These are phyloP conservation scores for Hypoxylon rubiginosum DNA, from an alignment of 2,329 filamentous ascomycete species.

Conservation along the genomic window DNA sequence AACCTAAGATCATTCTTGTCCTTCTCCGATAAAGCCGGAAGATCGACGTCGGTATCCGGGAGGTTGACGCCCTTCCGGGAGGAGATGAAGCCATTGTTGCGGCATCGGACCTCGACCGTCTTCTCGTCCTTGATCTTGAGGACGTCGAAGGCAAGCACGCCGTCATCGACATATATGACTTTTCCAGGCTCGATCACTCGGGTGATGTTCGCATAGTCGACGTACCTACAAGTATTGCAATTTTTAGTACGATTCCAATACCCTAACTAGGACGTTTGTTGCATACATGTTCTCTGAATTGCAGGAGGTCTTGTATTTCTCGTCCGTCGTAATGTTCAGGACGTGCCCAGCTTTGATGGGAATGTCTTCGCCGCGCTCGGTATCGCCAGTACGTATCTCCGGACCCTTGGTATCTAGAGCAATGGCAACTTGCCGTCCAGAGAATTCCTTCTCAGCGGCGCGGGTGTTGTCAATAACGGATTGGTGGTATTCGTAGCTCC, in stretches of 20 bases:
- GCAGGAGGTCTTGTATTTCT: slow-evolving; percentile 85
- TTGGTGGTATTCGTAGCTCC: slow-evolving; percentile 96
- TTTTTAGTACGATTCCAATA: slow-evolving; percentile 16
- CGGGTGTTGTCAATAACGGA: slow-evolving; percentile 97
- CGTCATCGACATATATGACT: slow-evolving; percentile 98
- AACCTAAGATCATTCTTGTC: slow-evolving; percentile 95
- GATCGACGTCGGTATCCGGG: slow-evolving; percentile 97
- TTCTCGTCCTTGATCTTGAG: slow-evolving; percentile 87
- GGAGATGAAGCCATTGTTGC: slow-evolving; percentile 99
- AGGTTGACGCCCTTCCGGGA: slow-evolving; percentile 99
- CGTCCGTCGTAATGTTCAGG: slow-evolving; percentile 97
- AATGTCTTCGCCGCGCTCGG: slow-evolving; percentile 88
- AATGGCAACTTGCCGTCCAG: slow-evolving; percentile 92
- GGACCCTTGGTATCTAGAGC: slow-evolving; percentile 82
- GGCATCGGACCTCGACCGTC: slow-evolving; percentile 86
- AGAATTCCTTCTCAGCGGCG: slow-evolving; percentile 81
- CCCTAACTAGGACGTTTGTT: not conserved
- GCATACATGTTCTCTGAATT: slow-evolving; percentile 94
- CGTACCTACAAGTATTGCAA: slow-evolving; percentile 71
- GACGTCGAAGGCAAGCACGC: slow-evolving; percentile 96
- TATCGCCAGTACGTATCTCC: slow-evolving; percentile 74
- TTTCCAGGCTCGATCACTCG: slow-evolving; percentile 94
- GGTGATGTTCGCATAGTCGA: slow-evolving; percentile 99
- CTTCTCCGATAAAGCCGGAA: slow-evolving; percentile 97
- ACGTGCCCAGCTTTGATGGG: slow-evolving; percentile 86